phyloP scores from a whole-genome alignment of 805 yeast genomes.

The Ogataea nakhonphanomensis region DNA sequence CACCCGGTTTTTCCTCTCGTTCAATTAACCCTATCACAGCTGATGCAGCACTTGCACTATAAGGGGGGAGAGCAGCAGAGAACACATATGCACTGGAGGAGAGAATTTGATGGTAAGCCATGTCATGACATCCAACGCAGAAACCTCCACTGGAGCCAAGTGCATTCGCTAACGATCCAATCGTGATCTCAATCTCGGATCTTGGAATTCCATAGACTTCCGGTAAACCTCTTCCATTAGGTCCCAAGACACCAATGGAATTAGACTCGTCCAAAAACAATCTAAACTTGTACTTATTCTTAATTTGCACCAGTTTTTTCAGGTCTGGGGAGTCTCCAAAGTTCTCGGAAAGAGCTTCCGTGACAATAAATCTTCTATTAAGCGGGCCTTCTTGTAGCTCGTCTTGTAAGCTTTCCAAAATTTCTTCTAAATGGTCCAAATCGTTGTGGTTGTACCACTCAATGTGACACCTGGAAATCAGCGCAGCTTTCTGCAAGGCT shows the following conservation, averaged over 20 bases:
- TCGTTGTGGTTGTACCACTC: conserved; percentile 87
- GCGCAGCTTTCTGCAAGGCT: conserved; percentile 82
- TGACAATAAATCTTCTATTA: conserved; percentile 85
- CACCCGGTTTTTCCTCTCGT: conserved; percentile 32
- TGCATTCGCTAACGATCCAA: conserved; percentile 80
- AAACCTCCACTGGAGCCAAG: conserved; percentile 90
- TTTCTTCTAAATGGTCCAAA: conserved; percentile 71
- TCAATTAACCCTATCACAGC: conserved; percentile 45
- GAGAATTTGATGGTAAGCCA: conserved; percentile 90
- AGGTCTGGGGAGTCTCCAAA: conserved; percentile 78
- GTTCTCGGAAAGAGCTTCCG: conserved; percentile 85
- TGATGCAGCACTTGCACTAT: conserved; percentile 67
- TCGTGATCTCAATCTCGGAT: conserved; percentile 73
- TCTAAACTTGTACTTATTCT: conserved; percentile 79
- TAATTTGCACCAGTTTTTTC: conserved; percentile 64
- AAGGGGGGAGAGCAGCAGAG: conserved; percentile 93
- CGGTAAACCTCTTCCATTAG: conserved; percentile 78
- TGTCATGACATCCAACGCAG: conserved; percentile 78
- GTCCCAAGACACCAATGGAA: conserved; percentile 84
- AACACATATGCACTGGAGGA: conserved; percentile 88
- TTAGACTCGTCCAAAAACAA: conserved; percentile 83
- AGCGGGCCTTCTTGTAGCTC: conserved; percentile 67
- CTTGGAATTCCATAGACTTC: conserved; percentile 72
- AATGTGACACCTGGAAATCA: conserved; percentile 81
- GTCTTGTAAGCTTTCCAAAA: conserved; percentile 58